phyloP scores from a whole-genome alignment of 139 green algal genomes.

The Chlorella sp. region DNA sequence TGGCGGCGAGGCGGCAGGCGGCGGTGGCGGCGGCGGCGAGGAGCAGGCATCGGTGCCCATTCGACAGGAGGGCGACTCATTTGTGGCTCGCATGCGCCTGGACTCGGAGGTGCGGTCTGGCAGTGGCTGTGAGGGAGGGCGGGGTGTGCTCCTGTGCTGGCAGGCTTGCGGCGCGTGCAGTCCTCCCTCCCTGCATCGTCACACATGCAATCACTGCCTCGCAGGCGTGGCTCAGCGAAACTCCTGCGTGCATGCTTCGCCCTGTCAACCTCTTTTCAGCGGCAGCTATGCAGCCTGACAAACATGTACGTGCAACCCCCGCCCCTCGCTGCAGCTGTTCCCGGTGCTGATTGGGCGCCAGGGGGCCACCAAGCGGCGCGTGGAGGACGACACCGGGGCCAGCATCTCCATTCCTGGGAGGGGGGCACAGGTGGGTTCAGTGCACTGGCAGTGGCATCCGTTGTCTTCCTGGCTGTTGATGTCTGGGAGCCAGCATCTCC shows the following conservation, averaged over 20 bases:
- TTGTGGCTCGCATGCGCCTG: background rate
- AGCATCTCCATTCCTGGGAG: background rate
- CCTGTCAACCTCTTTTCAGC: no score
- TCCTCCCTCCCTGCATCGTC: no score
- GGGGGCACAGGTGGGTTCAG: background rate
- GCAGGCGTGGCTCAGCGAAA: no score
- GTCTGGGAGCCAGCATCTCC: background rate
- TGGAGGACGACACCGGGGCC: slow-evolving; percentile 15
- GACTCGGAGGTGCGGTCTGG: slow-evolving; percentile 7
- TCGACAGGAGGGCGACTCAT: background rate
- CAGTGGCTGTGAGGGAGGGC: no score
- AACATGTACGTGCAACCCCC: no score
- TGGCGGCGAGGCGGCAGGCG: background rate
- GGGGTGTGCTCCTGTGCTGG: no score
- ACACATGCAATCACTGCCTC: no score
- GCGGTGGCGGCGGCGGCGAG: background rate
- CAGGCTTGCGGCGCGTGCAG: no score
- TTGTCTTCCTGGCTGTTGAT: no score
- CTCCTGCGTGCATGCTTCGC: no score
- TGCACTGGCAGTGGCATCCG: no score
- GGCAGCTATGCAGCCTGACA: no score
- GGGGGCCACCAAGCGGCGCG: slow-evolving; percentile 6
- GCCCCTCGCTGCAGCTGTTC: background rate
- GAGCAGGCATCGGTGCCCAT: background rate
- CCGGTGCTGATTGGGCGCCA: slow-evolving; percentile 3